Percentiles rank a stretch among this genome's conserved stretches.
These are phyloP conservation scores for Gautieria morchelliformis DNA, from an alignment of 768 basidiomycete species.

Conservation along the genomic window DNA sequence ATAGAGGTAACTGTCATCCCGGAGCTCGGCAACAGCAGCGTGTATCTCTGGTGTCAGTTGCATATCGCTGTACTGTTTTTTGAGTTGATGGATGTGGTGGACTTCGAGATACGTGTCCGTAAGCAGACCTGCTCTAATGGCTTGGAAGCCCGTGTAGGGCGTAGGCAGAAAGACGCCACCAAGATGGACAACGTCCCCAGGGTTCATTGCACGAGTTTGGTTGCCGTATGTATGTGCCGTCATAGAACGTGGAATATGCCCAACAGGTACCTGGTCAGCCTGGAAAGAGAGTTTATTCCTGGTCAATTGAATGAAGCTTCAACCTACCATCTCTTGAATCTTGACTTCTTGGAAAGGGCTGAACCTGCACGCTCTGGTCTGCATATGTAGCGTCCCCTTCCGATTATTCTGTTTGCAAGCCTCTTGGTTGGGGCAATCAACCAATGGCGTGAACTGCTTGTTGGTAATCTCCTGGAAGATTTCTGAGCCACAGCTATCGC, in stretches of 20 bases:
- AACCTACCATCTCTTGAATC: slow-evolving; percentile 91
- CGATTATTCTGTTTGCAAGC: slow-evolving; percentile 83
- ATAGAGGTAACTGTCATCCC: slow-evolving; percentile 73
- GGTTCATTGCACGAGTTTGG: slow-evolving; percentile 84
- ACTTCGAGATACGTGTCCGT: slow-evolving; percentile 96
- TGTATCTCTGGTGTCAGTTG: slow-evolving; percentile 82
- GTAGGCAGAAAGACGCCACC: slow-evolving; percentile 97
- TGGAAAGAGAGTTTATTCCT: slow-evolving; percentile 20
- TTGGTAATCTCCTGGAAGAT: slow-evolving; percentile 95
- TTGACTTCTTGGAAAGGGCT: slow-evolving; percentile 98
- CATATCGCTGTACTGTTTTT: slow-evolving; percentile 96
- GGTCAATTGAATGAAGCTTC: background rate
- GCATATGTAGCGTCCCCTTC: slow-evolving; percentile 92
- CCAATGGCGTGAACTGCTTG: slow-evolving; percentile 83
- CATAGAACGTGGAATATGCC: slow-evolving; percentile 98
- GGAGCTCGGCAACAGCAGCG: slow-evolving; percentile 55
- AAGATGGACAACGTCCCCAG: slow-evolving; percentile 91
- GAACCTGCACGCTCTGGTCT: slow-evolving; percentile 94
- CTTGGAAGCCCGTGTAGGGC: slow-evolving; percentile 96
- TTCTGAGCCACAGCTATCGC: slow-evolving; percentile 96
- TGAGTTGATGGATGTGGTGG: slow-evolving; percentile 86
- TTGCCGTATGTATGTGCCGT: slow-evolving; percentile 89
- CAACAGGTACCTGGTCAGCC: slow-evolving; percentile 99
- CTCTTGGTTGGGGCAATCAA: slow-evolving; percentile 78
- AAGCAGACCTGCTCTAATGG: slow-evolving; percentile 89